These are phyloP conservation scores for Cercophora samala DNA, from an alignment of 495 filamentous ascomycete species.

Conservation along the genomic window DNA sequence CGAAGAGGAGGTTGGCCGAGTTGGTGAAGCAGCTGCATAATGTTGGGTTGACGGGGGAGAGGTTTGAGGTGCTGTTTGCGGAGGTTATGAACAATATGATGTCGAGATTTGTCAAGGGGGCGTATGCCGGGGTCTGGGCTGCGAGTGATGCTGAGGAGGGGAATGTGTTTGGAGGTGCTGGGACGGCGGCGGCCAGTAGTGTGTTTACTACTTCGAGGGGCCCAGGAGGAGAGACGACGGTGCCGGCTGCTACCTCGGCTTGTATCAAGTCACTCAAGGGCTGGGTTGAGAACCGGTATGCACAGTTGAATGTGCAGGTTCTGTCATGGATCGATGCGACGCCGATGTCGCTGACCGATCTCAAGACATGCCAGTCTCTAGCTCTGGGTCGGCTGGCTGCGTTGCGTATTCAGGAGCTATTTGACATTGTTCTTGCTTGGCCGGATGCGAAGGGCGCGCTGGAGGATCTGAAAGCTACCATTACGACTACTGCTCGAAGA, in stretches of 20 bases:
- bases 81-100: conserved; percentile 68
- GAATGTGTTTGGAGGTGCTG: background rate
- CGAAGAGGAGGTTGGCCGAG: conserved; percentile 53
- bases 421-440: conserved; percentile 86
- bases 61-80: conserved; percentile 72
- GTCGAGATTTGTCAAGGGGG: conserved; percentile 59
- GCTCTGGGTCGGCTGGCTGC: conserved; percentile 73
- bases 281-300: conserved; percentile 72
- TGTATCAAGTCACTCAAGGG: conserved; percentile 57
- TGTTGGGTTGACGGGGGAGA: conserved; percentile 71
- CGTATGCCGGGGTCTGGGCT: conserved; percentile 58
- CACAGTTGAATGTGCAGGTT: conserved; percentile 63
- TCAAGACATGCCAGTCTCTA: conserved; percentile 79
- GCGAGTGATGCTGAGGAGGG: conserved; percentile 14
- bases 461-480: conserved; percentile 62
- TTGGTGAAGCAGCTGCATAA: conserved; percentile 61
- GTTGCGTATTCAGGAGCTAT: conserved; percentile 76
- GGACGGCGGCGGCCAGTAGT: conserved; percentile 3
- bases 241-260: conserved; percentile 47
- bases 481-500: conserved; percentile 54
- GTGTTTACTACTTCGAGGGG: conserved; percentile 21
- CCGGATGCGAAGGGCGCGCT: conserved; percentile 75
- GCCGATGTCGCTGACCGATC: conserved; percentile 53
- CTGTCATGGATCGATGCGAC: conserved; percentile 38
- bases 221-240: conserved; percentile 23